Base-by-base conservation (phyloP, 1,284 basidiomycete species). In the Pyrrhoderma lamaoense region DNA sequence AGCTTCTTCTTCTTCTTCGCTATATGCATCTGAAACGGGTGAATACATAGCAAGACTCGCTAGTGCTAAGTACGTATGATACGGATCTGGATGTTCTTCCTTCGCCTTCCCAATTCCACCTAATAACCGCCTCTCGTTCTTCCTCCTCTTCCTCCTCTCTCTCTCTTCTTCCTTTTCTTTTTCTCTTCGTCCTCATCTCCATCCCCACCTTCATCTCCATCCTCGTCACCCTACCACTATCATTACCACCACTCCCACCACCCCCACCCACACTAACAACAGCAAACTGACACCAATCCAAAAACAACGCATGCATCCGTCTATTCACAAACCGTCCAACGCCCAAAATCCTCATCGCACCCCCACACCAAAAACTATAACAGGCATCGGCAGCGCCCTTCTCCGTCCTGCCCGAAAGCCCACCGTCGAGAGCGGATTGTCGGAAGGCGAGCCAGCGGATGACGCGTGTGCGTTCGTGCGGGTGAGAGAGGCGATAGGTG, bases 351-450 rank as follows among this genome's bases (percentile, higher is more conserved):
- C 25, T 69, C 5, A 95, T 65, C 1, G 87, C 75, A 3, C 82
- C 92, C 2, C 88, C 85, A 59, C 88, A 89, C 93, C 93, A 97
- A 65, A 95, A 96, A 58, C 88, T 90, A 66, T 97, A 97, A 65
- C 93, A 97, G 1, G 92, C 89, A 61, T 97, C 93, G 9, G 85
- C 79, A 9, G 38, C 38, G 3, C 77, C 72, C 67, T 97, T 97
- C 53, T 82, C 84, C 2, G 90, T 91, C 11, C 93, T 76, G 1
- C 93, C 93, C 59, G 84, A 74, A 62, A 93, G 94, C 0, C 93
- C 93, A 0, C 89, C 89, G n/a, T 25, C 4, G 4, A 14, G 11
- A n/a, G 38, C 18, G 23, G 76, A 70, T 62, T 93, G 89, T 45
- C 85, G 83, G 47, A 82, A 78, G 9, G 80, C 61, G 1, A 93